phyloP scores from a whole-genome alignment of 768 basidiomycete species.

The Naematelia aurantialba region DNA sequence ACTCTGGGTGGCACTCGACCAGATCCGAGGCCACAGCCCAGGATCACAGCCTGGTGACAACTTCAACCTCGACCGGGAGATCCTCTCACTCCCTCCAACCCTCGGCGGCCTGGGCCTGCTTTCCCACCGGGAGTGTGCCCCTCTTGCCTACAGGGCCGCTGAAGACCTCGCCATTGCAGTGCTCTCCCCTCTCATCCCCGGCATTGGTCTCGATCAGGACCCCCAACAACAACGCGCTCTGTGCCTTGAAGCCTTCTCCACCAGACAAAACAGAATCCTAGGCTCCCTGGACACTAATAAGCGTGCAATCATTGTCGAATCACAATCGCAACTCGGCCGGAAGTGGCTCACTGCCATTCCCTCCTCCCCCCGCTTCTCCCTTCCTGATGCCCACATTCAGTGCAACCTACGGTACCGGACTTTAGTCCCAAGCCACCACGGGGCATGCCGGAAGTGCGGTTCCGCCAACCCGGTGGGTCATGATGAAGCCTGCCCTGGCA shows the following conservation, averaged over 20 bases:
- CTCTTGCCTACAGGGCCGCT: not conserved
- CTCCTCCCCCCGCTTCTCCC: not conserved
- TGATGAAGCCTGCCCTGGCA: slow-evolving; percentile 3
- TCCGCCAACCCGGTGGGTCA: slow-evolving; percentile 1
- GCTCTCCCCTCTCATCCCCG: slow-evolving; percentile 1
- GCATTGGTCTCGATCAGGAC: not conserved
- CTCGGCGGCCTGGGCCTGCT: slow-evolving; percentile 4
- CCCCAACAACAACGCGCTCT: not conserved
- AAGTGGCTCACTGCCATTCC: slow-evolving; percentile 9
- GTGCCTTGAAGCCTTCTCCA: not conserved
- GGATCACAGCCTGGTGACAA: not conserved
- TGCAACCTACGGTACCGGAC: not conserved
- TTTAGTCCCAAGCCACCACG: not conserved
- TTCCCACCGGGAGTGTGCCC: slow-evolving; percentile 1
- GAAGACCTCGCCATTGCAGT: not conserved
- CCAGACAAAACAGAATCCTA: not conserved
- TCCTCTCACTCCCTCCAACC: not conserved
- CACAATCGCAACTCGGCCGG: not conserved
- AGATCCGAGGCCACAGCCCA: not conserved
- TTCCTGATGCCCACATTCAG: slow-evolving; percentile 4
- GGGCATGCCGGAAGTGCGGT: not conserved
- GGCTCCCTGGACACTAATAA: not conserved
- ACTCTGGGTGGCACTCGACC: not conserved
- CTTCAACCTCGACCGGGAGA: not conserved
- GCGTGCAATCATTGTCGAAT: not conserved